These are phyloP conservation scores for Aotearoamyces nothofagi DNA, from an alignment of 2,329 filamentous ascomycete species.

Conservation along the genomic window DNA sequence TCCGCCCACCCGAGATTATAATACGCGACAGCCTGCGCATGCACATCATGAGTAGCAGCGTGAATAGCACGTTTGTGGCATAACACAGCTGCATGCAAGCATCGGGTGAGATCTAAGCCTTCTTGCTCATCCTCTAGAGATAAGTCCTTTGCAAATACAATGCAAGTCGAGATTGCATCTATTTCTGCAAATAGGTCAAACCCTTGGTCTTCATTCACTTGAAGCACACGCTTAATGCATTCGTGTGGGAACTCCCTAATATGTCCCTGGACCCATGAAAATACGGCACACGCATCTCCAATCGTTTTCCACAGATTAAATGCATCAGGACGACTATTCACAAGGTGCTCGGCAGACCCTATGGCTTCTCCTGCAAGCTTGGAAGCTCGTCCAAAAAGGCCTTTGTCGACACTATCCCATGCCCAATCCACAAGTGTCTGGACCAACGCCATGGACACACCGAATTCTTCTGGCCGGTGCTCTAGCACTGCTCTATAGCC, in stretches of 20 bases:
- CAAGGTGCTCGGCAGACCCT: constrained; percentile 46
- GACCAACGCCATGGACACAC: constrained; percentile 73
- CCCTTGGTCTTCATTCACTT: constrained; percentile 30
- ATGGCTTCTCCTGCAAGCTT: constrained; percentile 57
- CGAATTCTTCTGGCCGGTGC: constrained; percentile 59
- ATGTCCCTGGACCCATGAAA: constrained; percentile 61
- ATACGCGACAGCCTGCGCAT: constrained; percentile 90
- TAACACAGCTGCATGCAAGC: constrained; percentile 59
- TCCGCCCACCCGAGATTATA: constrained; percentile 97
- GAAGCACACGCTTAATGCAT: constrained; percentile 42
- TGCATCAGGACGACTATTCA: constrained; percentile 44
- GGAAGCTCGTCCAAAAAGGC: constrained; percentile 71
- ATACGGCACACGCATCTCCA: constrained; percentile 76
- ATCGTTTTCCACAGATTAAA: constrained; percentile 96
- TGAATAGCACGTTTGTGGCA: constrained; percentile 78
- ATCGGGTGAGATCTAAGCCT: constrained; percentile 33
- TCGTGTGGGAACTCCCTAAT: constrained; percentile 44
- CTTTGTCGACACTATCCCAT: constrained; percentile 62
- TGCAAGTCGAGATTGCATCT: constrained; percentile 42
- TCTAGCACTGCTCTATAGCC: constrained; percentile 63
- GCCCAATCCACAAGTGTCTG: constrained; percentile 80
- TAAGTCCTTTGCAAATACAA: constrained; percentile 19
- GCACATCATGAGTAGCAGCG: constrained; percentile 54
- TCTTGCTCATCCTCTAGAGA: constrained; percentile 17
- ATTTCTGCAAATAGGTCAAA: constrained; percentile 52